Evolutionary conservation across 352 stramenopile genomes (phyloP), one percentile per base, ranked within the genome.

Genomic region (Phytophthora capsici): DNA sequence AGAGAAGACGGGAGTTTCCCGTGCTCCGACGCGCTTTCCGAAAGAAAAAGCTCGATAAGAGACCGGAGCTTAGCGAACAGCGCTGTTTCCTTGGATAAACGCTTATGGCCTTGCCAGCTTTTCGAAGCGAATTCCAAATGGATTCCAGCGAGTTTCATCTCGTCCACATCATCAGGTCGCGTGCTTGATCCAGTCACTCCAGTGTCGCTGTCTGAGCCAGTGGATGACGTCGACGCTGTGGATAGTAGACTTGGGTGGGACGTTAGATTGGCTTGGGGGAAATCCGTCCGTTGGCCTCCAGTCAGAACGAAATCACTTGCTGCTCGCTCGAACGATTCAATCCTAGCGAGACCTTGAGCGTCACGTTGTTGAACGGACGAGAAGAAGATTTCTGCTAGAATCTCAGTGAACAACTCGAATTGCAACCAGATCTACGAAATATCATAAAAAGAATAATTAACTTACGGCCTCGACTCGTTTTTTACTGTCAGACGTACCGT

Each of bases 381-480:
- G 19, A 91, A 88, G 55, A 84, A 87, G 32, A 93, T 80, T 28
- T 91, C 85, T 0, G 82, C 83, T 12, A 91, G 41, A 23, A 88
- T 61, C 32, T 93, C 85, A 0, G 77, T 73, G 34, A 91, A 93
- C 19, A 89, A 37, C 47, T 91, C 78, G 44, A 93, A 93, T 51
- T 93, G 85, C 4, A 91, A 47, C 82, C 81, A 93, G 37, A 91
- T 90, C 84, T 93, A 56, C n/a, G 49, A 32, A 9, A 10, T 10
- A 32, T 12, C 28, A 12, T 32, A 32, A 32, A n/a, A 32, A 12
- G 28, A 32, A 12, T 32, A 8, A 8, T 32, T 32, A 32, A 10
- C 9, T 32, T 32, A 32, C 28, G 8, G 6, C 12, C 28, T 32
- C 28, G 8, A 26, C 50, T 44, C 38, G 14, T 32, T 20, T 12